Conservation (phyloP, 2,329 filamentous ascomycete genomes). For the Neonectria neomacrospora region DNA sequence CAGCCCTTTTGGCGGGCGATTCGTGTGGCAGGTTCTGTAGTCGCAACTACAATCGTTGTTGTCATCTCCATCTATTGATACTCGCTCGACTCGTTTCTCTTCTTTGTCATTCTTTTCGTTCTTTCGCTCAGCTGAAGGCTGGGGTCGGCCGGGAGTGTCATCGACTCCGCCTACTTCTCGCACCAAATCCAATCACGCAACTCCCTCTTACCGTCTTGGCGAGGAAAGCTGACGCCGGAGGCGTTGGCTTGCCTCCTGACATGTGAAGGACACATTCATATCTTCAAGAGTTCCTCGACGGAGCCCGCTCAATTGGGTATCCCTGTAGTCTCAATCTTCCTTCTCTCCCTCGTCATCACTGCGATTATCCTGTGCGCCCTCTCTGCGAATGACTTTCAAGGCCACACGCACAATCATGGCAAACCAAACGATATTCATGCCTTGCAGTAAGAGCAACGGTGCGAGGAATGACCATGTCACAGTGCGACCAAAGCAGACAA, state of each 20-base stretch:
- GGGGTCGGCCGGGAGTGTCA: neutral
- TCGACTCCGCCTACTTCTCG: neutral
- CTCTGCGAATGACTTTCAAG: conserved; percentile 16
- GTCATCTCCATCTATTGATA: neutral
- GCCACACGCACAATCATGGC: conserved; percentile 27
- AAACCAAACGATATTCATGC: conserved; percentile 24
- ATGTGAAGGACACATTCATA: neutral
- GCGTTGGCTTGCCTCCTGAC: neutral
- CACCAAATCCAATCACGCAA: conserved; percentile 1
- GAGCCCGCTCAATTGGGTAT: neutral
- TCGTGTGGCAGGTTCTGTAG: neutral
- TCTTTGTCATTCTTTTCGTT: neutral
- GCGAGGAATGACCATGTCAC: conserved; percentile 23
- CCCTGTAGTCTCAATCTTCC: conserved; percentile 7
- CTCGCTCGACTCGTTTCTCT: neutral
- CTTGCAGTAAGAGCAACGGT: conserved; percentile 23
- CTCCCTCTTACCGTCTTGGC: neutral
- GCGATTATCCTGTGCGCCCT: conserved; percentile 25
- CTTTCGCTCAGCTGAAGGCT: conserved; percentile 1
- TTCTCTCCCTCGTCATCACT: conserved; percentile 25
- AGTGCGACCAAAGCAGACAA: conserved; percentile 20
- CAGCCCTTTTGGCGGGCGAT: neutral
- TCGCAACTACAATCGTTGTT: neutral
- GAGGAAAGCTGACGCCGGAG: neutral
- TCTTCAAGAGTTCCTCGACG: neutral